Evolutionary conservation across 1,284 basidiomycete genomes (phyloP), one percentile per base, ranked within the genome.

Genomic region (Microbotryomycetes sp.): DNA sequence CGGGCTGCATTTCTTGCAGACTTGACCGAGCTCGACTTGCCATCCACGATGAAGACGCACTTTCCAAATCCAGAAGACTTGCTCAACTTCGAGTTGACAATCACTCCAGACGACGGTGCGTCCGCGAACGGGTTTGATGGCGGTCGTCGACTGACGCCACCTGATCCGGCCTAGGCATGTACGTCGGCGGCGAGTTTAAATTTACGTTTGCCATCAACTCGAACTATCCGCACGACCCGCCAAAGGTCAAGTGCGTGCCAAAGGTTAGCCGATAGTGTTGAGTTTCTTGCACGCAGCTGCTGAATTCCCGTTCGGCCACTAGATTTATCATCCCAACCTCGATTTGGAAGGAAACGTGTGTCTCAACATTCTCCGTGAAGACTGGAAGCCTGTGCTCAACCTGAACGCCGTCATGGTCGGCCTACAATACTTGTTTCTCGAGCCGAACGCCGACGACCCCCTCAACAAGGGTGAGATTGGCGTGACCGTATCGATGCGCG

Each of bases 261-360:
- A 97, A 87, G 73, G 93, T 93, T 72, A 59, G 47, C 47, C 11
- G 47, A 24, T n/a, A 45, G 13, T 45, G 11, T 45, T 45, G n/a
- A n/a, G n/a, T n/a, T n/a, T n/a, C n/a, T n/a, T n/a, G n/a, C n/a
- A n/a, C n/a, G n/a, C n/a, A n/a, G n/a, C n/a, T n/a, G n/a, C n/a
- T n/a, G n/a, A n/a, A n/a, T n/a, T n/a, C n/a, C n/a, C n/a, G n/a
- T n/a, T n/a, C n/a, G n/a, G n/a, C n/a, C n/a, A n/a, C 27, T 67
- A 96, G 93, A 97, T 98, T 74, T 98, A 99, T 77, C 96, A 99
- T 76, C 96, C 96, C 2, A 99, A 99, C 73, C 86, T 99, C 52
- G 94, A 99, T 76, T 82, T 97, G 35, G 91, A 97, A 51, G 71
- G 71, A 50, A 72, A 72, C 59, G 67, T 70, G 47, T 77, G 77